phyloP scores from a whole-genome alignment of 225 moss, liverwort and hornwort species.

The Asterella californica region DNA sequence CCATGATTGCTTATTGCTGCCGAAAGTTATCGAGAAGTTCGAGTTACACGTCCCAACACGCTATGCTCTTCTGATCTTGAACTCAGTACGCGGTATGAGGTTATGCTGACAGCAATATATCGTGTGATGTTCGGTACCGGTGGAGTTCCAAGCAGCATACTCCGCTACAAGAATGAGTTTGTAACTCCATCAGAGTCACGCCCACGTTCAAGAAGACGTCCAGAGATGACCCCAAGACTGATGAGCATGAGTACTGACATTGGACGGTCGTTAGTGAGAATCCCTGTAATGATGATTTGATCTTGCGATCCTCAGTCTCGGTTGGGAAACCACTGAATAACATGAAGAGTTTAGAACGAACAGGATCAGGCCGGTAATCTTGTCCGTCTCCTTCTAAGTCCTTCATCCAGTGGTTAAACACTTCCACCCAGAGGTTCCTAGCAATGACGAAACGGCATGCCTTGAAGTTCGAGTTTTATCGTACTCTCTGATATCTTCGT shows the following conservation, averaged over 20 bases:
- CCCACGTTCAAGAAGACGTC: background rate
- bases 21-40: no score
- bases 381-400: background rate
- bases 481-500: no score
- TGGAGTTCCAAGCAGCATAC: background rate
- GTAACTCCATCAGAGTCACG: background rate
- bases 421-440: background rate
- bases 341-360: background rate
- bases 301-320: background rate
- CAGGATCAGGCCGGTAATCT: background rate
- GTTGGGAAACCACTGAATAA: background rate
- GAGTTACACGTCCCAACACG: background rate
- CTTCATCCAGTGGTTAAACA: background rate
- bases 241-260: background rate
- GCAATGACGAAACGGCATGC: background rate
- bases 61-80: background rate
- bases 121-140: background rate
- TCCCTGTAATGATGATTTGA: background rate
- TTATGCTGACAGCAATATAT: background rate
- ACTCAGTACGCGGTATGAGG: background rate
- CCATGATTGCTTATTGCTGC: background rate
- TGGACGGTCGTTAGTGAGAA: background rate
- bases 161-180: background rate
- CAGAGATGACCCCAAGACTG: background rate
- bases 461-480: no score